Percentiles rank a stretch among this genome's conserved stretches.
Conservation (phyloP, 73 alveolate genomes). For the Stentor coeruleus region DNA sequence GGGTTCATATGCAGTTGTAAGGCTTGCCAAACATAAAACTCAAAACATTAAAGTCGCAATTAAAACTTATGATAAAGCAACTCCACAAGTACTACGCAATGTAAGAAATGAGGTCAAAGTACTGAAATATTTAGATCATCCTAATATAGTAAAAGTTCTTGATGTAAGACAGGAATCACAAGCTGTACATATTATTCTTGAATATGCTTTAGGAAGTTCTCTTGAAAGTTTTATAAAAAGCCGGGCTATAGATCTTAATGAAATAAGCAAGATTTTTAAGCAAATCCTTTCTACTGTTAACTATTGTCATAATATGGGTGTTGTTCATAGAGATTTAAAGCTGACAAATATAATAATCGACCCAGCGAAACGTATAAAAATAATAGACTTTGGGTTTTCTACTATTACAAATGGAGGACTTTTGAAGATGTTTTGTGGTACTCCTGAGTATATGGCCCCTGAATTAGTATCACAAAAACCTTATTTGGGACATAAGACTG, state of each 20-base stretch:
- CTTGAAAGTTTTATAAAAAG: slow-evolving; percentile 50
- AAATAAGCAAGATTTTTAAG: slow-evolving; percentile 37
- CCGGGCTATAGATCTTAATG: slow-evolving; percentile 42
- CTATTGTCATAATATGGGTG: slow-evolving; percentile 49
- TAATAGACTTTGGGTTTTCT: slow-evolving; percentile 59
- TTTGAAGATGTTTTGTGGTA: slow-evolving; percentile 63
- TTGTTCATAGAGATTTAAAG: slow-evolving; percentile 56
- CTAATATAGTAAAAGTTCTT: slow-evolving; percentile 41
- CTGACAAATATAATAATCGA: slow-evolving; percentile 47
- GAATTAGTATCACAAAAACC: slow-evolving; percentile 67
- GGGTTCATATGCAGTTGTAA: background rate
- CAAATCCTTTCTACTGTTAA: slow-evolving; percentile 49
- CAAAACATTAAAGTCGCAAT: background rate
- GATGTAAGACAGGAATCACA: slow-evolving; percentile 51
- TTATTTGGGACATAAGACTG: slow-evolving; percentile 82
- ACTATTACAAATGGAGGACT: slow-evolving; percentile 31
- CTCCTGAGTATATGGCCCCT: slow-evolving; percentile 96
- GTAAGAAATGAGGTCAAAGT: slow-evolving; percentile 53
- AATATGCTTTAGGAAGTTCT: slow-evolving; percentile 51
- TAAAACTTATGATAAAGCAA: background rate
- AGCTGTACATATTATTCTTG: slow-evolving; percentile 42
- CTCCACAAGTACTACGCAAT: slow-evolving; percentile 20
- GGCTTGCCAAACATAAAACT: background rate
- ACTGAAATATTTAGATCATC: slow-evolving; percentile 51
- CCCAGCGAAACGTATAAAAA: slow-evolving; percentile 31